Conservation (phyloP, 1,139 yeast genomes). For the Lodderomyces beijingensis region DNA sequence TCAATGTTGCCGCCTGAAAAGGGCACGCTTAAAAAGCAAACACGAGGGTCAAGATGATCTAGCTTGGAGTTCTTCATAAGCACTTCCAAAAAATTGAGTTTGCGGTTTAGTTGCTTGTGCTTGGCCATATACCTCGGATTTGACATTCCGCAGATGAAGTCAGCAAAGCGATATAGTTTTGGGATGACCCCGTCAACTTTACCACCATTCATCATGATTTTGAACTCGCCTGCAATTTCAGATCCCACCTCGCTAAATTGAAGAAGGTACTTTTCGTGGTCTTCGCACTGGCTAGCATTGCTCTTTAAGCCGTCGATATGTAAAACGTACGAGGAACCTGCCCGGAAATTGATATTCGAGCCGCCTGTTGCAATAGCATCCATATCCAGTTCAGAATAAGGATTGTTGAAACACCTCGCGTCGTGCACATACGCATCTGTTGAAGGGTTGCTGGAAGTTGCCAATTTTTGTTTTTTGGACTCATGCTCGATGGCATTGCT, state of each 20-base stretch:
- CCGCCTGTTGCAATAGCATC: conserved; percentile 19
- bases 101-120: conserved; percentile 11
- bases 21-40: conserved; percentile 7
- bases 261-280: too few relatives aligned
- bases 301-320: conserved; percentile 6
- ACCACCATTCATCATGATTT: conserved; percentile 5
- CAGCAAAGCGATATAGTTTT: conserved; percentile 14
- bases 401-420: conserved; percentile 3
- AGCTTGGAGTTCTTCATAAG: conserved; percentile 11
- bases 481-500: conserved; percentile 1
- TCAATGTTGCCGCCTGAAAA: conserved; percentile 32
- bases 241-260: conserved; percentile 6
- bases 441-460: conserved; percentile 2
- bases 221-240: conserved; percentile 7
- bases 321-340: conserved; percentile 11
- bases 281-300: conserved; percentile 2
- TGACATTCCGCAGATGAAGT: conserved; percentile 13
- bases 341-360: conserved; percentile 15
- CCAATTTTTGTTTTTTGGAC: conserved; percentile 9
- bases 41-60: conserved; percentile 2
- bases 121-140: conserved; percentile 10
- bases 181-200: conserved; percentile 5
- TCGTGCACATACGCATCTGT: neutral
- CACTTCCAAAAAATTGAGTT: conserved; percentile 14
- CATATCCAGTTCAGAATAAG: conserved; percentile 12